Percentiles rank a stretch among this genome's conserved stretches.
Conservation (phyloP, 768 basidiomycete species). For the Dendrothele bispora region DNA sequence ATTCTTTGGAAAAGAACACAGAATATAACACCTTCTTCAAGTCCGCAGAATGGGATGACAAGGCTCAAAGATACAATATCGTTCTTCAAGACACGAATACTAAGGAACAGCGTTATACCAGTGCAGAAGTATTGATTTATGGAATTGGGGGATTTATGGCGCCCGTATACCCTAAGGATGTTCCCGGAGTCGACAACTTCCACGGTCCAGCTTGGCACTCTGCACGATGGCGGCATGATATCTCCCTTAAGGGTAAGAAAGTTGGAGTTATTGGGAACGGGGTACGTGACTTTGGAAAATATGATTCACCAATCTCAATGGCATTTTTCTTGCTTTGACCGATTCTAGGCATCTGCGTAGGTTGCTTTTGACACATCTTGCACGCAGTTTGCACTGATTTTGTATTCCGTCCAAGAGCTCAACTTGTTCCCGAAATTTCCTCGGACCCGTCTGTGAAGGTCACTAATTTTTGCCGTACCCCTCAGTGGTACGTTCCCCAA, state of each 20-base stretch:
- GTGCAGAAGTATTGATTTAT: slow-evolving; percentile 47
- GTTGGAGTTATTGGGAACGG: slow-evolving; percentile 67
- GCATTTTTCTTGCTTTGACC: too few species aligned
- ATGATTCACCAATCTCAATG: too few species aligned
- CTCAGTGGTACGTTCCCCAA: slow-evolving; percentile 55
- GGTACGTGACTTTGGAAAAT: too few species aligned
- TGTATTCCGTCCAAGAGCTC: slow-evolving; percentile 42
- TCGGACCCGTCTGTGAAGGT: slow-evolving; percentile 48
- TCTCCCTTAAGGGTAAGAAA: slow-evolving; percentile 48
- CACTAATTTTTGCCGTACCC: slow-evolving; percentile 59
- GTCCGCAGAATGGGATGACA: slow-evolving; percentile 45
- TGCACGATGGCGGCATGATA: slow-evolving; percentile 53
- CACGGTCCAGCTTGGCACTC: slow-evolving; percentile 56
- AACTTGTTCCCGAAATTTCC: slow-evolving; percentile 57
- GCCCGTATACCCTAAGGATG: slow-evolving; percentile 43
- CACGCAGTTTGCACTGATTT: not conserved
- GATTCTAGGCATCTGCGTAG: slow-evolving; percentile 52
- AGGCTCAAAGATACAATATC: slow-evolving; percentile 41
- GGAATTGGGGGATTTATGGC: slow-evolving; percentile 52
- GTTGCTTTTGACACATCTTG: slow-evolving; percentile 9
- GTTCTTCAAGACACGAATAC: slow-evolving; percentile 35
- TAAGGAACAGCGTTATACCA: slow-evolving; percentile 30
- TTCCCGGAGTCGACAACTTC: slow-evolving; percentile 45
- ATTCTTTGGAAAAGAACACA: slow-evolving; percentile 30
- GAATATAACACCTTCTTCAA: slow-evolving; percentile 40